Conservation (phyloP, 2,329 filamentous ascomycete genomes). For the Acephala macrosclerotiorum region DNA sequence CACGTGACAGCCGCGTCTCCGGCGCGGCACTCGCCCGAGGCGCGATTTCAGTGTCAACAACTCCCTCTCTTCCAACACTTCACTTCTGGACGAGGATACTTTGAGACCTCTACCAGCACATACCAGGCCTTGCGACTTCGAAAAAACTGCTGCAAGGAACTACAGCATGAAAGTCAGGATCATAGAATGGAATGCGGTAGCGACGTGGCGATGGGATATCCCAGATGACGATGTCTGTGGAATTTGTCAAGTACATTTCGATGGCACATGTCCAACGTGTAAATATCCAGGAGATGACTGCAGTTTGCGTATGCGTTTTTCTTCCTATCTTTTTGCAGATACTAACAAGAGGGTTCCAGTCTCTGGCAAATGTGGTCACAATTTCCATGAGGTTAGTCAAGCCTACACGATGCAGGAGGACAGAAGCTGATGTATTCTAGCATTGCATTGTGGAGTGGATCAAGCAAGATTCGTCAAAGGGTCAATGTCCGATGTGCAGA, state of each 20-base stretch:
- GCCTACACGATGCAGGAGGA: background rate
- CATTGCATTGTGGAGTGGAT: slow-evolving; percentile 98
- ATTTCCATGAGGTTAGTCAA: slow-evolving; percentile 86
- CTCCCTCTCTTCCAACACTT: background rate
- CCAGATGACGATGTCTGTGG: slow-evolving; percentile 97
- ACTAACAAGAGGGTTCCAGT: slow-evolving; percentile 59
- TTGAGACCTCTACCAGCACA: background rate
- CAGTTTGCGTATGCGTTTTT: slow-evolving; percentile 74
- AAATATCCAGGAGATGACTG: slow-evolving; percentile 98
- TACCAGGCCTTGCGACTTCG: background rate
- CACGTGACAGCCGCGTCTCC: slow-evolving; percentile 27
- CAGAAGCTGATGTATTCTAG: slow-evolving; percentile 52
- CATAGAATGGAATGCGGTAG: slow-evolving; percentile 91
- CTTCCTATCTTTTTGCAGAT: slow-evolving; percentile 1
- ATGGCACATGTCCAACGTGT: slow-evolving; percentile 97
- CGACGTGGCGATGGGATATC: slow-evolving; percentile 97
- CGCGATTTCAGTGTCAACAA: slow-evolving; percentile 19
- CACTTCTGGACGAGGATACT: background rate
- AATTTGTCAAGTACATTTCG: slow-evolving; percentile 97
- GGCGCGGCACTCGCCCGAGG: background rate
- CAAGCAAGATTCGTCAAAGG: slow-evolving; percentile 90
- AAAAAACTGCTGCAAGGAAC: background rate
- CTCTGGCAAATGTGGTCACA: slow-evolving; percentile 95
- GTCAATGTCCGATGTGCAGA: slow-evolving; percentile 97
- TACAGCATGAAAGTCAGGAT: slow-evolving; percentile 90